These are phyloP conservation scores for Capsicum rhomboideum DNA, from an alignment of 257 asterid species.

Conservation along the genomic window DNA sequence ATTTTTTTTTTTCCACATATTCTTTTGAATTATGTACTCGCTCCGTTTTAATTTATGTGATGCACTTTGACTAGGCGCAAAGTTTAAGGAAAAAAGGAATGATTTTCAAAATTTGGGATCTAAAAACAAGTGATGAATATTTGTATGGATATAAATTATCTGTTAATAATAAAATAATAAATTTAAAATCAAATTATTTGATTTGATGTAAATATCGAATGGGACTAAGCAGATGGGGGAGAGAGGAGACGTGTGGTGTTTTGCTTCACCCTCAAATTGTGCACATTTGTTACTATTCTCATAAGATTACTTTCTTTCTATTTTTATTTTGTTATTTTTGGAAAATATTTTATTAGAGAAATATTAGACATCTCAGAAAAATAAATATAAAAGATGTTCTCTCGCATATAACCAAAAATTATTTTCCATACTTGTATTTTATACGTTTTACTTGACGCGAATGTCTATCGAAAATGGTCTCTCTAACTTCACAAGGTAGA, in stretches of 20 bases:
- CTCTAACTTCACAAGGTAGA: not conserved
- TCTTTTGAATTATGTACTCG: not conserved
- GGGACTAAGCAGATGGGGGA: not conserved
- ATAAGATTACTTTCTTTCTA: not conserved
- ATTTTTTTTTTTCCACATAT: too few relatives aligned
- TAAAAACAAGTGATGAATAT: not conserved
- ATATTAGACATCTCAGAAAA: not conserved
- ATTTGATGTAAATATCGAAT: not conserved
- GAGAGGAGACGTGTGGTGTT: not conserved
- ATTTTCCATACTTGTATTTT: accelerated
- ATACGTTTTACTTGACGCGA: accelerated
- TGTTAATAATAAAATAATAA: not conserved
- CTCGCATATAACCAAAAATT: not conserved
- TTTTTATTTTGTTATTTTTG: not conserved
- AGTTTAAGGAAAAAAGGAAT: not conserved
- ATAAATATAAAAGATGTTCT: not conserved
- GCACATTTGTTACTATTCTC: not conserved
- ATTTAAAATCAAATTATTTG: not conserved
- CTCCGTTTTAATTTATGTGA: not conserved
- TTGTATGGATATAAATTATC: too few relatives aligned
- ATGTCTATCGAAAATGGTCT: accelerated
- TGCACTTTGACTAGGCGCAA: accelerated
- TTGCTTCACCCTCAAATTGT: not conserved
- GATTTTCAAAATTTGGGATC: accelerated
- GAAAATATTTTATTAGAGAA: not conserved